phyloP scores from a whole-genome alignment of 2,329 filamentous ascomycete genomes.

The Lachnellula willkommii region DNA sequence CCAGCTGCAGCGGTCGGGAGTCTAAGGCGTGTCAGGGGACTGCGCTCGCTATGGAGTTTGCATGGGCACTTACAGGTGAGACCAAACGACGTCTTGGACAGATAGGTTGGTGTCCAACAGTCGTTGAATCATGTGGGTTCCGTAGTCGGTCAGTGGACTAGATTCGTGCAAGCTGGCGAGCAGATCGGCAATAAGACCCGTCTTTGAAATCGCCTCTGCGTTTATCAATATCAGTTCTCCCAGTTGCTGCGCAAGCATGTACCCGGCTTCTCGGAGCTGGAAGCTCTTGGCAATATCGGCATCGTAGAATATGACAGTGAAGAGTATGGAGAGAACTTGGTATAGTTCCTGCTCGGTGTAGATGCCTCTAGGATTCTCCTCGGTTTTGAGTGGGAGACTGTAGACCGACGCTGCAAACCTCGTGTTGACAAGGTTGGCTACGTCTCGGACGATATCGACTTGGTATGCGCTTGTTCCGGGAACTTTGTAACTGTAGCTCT shows the following conservation, averaged over 20 bases:
- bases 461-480: conserved; percentile 46
- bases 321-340: conserved; percentile 59
- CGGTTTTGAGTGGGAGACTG: conserved; percentile 50
- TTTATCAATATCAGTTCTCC: conserved; percentile 58
- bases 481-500: conserved; percentile 60
- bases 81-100: conserved; percentile 55
- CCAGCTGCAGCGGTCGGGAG: conserved; percentile 58
- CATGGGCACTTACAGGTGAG: conserved; percentile 22
- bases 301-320: conserved; percentile 56
- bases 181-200: conserved; percentile 50
- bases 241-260: conserved; percentile 52
- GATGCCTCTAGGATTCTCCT: conserved; percentile 43
- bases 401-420: conserved; percentile 51
- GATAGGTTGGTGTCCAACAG: conserved; percentile 59
- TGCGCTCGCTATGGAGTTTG: not conserved
- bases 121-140: conserved; percentile 58
- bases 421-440: conserved; percentile 50
- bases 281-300: conserved; percentile 64
- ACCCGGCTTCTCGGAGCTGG: conserved; percentile 53
- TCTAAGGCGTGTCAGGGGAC: conserved; percentile 8
- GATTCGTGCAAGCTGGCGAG: conserved; percentile 40
- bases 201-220: conserved; percentile 51
- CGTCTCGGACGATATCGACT: conserved; percentile 62
- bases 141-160: conserved; percentile 58
- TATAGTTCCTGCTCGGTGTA: conserved; percentile 53